These are phyloP conservation scores for Limnanthes douglasii DNA, from an alignment of 345 rosid genomes.

Conservation along the genomic window DNA sequence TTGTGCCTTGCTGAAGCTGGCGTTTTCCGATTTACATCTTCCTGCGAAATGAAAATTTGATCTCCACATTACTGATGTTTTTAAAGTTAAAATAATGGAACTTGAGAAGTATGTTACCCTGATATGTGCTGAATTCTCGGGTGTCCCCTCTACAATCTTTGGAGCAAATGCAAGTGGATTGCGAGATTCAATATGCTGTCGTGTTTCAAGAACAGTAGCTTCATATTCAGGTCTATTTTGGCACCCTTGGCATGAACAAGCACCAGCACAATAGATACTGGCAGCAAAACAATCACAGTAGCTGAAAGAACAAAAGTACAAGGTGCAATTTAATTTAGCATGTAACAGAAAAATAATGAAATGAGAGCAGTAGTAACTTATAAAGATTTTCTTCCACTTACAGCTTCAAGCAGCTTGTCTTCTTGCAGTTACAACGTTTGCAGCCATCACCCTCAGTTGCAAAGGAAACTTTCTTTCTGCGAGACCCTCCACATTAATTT, in stretches of 20 bases:
- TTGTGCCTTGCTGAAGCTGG: constrained; percentile 44
- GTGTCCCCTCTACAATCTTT: constrained; percentile 21
- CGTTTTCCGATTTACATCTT: constrained; percentile 16
- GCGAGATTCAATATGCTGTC: constrained; percentile 38
- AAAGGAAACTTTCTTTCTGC: constrained; percentile 27
- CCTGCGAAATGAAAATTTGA: constrained; percentile 15
- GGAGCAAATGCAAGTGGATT: constrained; percentile 64
- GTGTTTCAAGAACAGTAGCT: constrained; percentile 34
- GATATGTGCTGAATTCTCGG: constrained; percentile 9
- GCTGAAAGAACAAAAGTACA: constrained; percentile 18
- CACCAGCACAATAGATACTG: constrained; percentile 34
- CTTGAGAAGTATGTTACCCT: too few relatives aligned
- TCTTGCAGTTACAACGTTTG: constrained; percentile 52
- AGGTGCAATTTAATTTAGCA: neutral
- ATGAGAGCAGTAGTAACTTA: neutral
- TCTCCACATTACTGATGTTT: too few relatives aligned
- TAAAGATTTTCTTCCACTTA: constrained; percentile 13
- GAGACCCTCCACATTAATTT: constrained; percentile 1
- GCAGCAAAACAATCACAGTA: constrained; percentile 67
- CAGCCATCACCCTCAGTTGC: constrained; percentile 22
- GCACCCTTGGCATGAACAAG: constrained; percentile 48
- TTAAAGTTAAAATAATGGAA: too few relatives aligned
- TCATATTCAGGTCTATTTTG: constrained; percentile 38
- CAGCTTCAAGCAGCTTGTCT: constrained; percentile 48
- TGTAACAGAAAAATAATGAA: neutral